Conservation (phyloP, 306 rosid species). For the cucumber (Cucumis sativus) region Cucumber_9930_V3 NC_026657.2:36915501-36916000, state of each 20-base stretch:
- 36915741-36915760: background rate
- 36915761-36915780: background rate
- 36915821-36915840: background rate
- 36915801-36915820: background rate
- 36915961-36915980: background rate
- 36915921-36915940: background rate
- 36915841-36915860: background rate
- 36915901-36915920: background rate
- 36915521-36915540: background rate
- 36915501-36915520: background rate
- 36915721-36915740: background rate
- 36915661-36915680: conserved; percentile 2
- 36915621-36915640: background rate
- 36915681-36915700: background rate
- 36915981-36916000: background rate
- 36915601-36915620: background rate
- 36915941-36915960: background rate
- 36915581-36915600: background rate
- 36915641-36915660: background rate
- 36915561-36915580: background rate
- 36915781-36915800: background rate
- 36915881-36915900: background rate
- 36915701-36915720: background rate
- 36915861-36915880: background rate
- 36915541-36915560: background rate